Evolutionary conservation across 257 asterid species (phyloP), one percentile per base, ranked within the genome.

Genomic region (Fraxinus anomala): DNA sequence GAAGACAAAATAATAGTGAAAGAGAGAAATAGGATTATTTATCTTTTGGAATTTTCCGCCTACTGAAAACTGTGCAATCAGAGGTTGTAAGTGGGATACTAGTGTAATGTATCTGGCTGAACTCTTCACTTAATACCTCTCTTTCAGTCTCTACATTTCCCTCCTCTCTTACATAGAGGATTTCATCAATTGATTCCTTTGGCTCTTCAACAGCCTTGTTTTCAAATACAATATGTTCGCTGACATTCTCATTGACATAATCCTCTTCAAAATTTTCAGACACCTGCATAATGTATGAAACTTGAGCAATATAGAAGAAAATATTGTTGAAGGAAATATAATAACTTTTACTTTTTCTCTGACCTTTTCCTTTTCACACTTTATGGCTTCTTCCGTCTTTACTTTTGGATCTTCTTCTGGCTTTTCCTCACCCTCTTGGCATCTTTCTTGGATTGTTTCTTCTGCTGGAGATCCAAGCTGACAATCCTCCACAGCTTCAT

Each of bases 251-350:
- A 75, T 76, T 76, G 74, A 73, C 78, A 63, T 61, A 71, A 28
- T 61, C 70, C 67, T 76, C 82, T 79, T 83, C 77, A 75, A 59
- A 56, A 71, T 51, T 73, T 68, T 77, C 19, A 23, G 77, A 17
- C 51, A 76, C 83, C 91, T 87, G 87, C 80, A 83, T 54, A 61
- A 79, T 54, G 51, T 71, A 78, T 56, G 78, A 42, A 42, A 19
- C 10, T 19, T 72, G 40, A 82, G 68, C 30, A 5, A 75, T 54
- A 72, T 71, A 47, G 70, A 67, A 28, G 76, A 73, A 72, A 69
- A 80, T 69, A 13, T 23, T 61, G 73, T 56, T 54, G 26, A 80
- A 77, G 68, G 47, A 70, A 65, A 39, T 16, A 51, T 39, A 59
- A 54, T 71, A 17, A 61, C 1, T 37, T 66, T 59, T 77, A 34